These are phyloP conservation scores for Apophysomyces elegans DNA, from an alignment of 371 early-diverging fungal genomes.

Conservation along the genomic window DNA sequence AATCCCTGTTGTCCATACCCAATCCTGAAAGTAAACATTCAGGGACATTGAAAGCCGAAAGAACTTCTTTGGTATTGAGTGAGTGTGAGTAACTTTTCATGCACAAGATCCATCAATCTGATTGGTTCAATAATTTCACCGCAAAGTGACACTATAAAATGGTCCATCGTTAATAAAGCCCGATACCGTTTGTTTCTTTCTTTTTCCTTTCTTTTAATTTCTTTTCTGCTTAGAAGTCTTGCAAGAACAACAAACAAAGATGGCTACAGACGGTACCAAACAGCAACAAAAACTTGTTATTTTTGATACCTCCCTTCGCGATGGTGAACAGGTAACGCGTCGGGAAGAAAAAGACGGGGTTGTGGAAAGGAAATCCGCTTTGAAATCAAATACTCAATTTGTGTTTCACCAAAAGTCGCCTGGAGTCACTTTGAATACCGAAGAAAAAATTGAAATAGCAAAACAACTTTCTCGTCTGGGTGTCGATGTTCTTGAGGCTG, in stretches of 20 bases:
- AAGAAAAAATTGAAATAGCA: constrained; percentile 95
- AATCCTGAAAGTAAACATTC: not conserved
- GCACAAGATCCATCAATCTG: not conserved
- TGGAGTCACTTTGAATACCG: constrained; percentile 89
- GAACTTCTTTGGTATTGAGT: not conserved
- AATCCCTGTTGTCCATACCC: not conserved
- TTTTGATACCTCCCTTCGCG: constrained; percentile 94
- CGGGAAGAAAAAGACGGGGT: not conserved
- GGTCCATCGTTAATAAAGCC: not conserved
- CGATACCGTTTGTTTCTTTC: not conserved
- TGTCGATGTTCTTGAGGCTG: constrained; percentile 95
- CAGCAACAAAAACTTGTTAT: constrained; percentile 82
- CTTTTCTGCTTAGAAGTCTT: not conserved
- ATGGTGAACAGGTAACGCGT: constrained; percentile 88
- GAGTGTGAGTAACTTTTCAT: constrained; percentile 2
- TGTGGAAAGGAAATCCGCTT: constrained; percentile 3
- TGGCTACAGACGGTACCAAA: constrained; percentile 11
- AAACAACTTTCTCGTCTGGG: constrained; percentile 88
- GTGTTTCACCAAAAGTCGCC: constrained; percentile 70
- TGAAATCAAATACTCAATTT: constrained; percentile 1
- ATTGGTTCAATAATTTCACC: not conserved
- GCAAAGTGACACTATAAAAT: not conserved
- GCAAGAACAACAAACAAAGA: not conserved
- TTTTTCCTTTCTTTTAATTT: constrained; percentile 7
- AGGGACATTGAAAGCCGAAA: constrained; percentile 3